Conservation (phyloP, 139 green algal species). For the Chlamydomonas incerta region DNA sequence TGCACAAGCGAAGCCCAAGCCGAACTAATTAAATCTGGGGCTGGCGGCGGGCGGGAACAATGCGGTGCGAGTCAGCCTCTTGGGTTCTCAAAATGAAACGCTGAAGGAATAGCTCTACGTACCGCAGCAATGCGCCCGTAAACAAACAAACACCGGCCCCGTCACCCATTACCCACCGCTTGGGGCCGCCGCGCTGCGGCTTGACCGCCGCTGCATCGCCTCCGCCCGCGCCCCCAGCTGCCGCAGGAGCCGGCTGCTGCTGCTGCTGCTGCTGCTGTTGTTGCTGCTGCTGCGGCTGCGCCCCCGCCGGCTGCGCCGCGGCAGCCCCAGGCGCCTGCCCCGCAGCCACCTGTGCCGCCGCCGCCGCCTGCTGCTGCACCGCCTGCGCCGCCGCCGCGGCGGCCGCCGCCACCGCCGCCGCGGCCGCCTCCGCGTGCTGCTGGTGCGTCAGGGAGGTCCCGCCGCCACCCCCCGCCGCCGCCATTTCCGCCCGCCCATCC, state of each 20-base stretch:
- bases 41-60: too few species aligned
- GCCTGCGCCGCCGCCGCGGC: neutral
- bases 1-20: neutral
- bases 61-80: too few species aligned
- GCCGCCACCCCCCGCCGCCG: too few species aligned
- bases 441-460: neutral
- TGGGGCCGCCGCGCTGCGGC: slow-evolving; percentile 15
- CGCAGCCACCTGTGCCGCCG: neutral
- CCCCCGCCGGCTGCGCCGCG: neutral
- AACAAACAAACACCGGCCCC: too few species aligned
- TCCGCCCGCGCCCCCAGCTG: too few species aligned
- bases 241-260: too few species aligned
- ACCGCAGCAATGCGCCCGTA: too few species aligned
- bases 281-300: neutral
- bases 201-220: neutral
- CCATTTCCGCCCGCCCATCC: neutral
- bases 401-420: neutral
- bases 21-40: too few species aligned
- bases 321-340: neutral
- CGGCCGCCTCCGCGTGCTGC: neutral
- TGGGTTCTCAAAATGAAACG: too few species aligned
- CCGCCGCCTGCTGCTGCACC: neutral
- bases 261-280: too few species aligned
- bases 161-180: slow-evolving; percentile 2
- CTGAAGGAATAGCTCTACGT: too few species aligned